phyloP scores from a whole-genome alignment of 2,329 filamentous ascomycete species.

The Botrytis fragariae region DNA sequence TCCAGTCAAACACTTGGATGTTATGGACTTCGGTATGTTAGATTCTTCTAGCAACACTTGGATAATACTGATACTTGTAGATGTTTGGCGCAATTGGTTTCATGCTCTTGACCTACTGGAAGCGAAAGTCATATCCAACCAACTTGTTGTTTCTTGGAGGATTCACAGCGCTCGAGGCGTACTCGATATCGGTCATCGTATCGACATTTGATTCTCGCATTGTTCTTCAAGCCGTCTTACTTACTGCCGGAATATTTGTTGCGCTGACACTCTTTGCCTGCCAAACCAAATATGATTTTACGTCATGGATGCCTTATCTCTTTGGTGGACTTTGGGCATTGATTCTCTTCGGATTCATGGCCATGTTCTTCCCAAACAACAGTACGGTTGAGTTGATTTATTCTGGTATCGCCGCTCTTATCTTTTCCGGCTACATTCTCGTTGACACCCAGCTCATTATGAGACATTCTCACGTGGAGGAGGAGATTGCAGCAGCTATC shows the following conservation, averaged over 20 bases:
- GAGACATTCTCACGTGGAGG: slow-evolving; percentile 94
- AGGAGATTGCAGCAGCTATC: slow-evolving; percentile 94
- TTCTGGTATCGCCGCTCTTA: slow-evolving; percentile 73
- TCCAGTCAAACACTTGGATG: slow-evolving; percentile 77
- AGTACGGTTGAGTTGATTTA: slow-evolving; percentile 84
- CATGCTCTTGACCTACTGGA: slow-evolving; percentile 89
- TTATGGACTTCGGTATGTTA: slow-evolving; percentile 74
- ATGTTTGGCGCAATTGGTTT: slow-evolving; percentile 80
- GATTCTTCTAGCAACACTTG: slow-evolving; percentile 4
- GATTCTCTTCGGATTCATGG: slow-evolving; percentile 90
- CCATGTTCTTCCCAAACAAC: slow-evolving; percentile 80
- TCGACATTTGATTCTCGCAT: slow-evolving; percentile 83
- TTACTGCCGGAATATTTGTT: slow-evolving; percentile 81
- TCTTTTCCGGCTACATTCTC: slow-evolving; percentile 93
- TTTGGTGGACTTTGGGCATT: slow-evolving; percentile 88
- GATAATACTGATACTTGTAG: slow-evolving; percentile 39
- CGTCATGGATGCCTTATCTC: slow-evolving; percentile 92
- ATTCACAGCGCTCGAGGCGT: slow-evolving; percentile 91
- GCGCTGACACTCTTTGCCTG: slow-evolving; percentile 85
- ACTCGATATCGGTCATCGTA: slow-evolving; percentile 87
- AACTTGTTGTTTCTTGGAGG: slow-evolving; percentile 89
- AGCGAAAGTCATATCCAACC: slow-evolving; percentile 90
- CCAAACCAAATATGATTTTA: slow-evolving; percentile 98
- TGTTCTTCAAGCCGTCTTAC: slow-evolving; percentile 84
- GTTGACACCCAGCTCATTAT: slow-evolving; percentile 96